A percentile compares a stretch with the other conserved stretches of the same genome.
phyloP scores from a whole-genome alignment of 75 land plant species.

The Adiantum capillusveneris region DNA sequence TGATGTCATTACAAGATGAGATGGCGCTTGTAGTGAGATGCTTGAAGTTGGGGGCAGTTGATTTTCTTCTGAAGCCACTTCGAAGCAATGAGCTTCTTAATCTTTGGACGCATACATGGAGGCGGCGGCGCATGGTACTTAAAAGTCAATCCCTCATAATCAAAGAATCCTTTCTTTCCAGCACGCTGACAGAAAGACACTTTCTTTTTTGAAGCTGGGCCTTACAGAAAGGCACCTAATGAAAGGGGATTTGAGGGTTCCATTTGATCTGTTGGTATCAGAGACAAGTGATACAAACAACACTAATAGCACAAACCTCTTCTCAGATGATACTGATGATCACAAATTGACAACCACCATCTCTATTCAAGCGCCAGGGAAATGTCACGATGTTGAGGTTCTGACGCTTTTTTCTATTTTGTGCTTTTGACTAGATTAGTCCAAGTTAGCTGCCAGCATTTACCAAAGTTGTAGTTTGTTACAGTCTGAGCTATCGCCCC shows the following conservation, averaged over 20 bases:
- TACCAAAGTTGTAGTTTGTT: not conserved
- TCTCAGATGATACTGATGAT: conserved; percentile 89
- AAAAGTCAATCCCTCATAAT: too few species aligned
- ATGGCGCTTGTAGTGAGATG: conserved; percentile 79
- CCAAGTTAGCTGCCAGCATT: not conserved
- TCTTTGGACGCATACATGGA: conserved; percentile 93
- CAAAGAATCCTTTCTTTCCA: too few species aligned
- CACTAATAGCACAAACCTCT: conserved; percentile 59
- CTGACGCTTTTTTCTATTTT: too few species aligned
- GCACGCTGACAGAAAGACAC: too few species aligned
- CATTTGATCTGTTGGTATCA: conserved; percentile 50
- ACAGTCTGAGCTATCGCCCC: conserved; percentile 19
- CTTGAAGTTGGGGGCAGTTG: conserved; percentile 77
- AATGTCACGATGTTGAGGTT: not conserved
- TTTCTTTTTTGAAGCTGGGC: conserved; percentile 54
- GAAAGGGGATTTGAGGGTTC: conserved; percentile 27
- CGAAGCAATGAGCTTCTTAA: conserved; percentile 77
- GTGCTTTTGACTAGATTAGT: too few species aligned
- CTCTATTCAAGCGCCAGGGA: not conserved
- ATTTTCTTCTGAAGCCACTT: conserved; percentile 86
- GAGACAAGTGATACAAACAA: conserved; percentile 89
- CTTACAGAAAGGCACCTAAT: conserved; percentile 59
- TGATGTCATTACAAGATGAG: conserved; percentile 87
- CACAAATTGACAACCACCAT: conserved; percentile 16
- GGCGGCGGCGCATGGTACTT: conserved; percentile 64